These are phyloP conservation scores for Apiospora phragmitis DNA, from an alignment of 2,329 filamentous ascomycete genomes.

Conservation along the genomic window DNA sequence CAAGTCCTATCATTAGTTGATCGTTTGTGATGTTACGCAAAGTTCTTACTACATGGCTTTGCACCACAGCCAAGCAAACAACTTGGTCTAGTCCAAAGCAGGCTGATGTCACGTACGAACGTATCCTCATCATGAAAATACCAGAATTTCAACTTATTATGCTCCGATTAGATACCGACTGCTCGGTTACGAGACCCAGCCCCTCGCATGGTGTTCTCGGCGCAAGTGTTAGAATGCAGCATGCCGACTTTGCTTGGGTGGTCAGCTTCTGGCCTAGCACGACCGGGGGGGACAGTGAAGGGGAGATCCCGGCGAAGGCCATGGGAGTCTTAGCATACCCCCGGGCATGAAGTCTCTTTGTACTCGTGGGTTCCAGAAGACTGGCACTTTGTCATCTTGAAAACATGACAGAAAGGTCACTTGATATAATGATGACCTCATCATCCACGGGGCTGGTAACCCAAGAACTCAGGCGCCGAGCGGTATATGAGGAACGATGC, in stretches of 20 bases:
- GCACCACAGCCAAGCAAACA: not conserved
- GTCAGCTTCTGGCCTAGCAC: slow-evolving; percentile 5
- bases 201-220: not conserved
- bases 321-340: not conserved
- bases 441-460: not conserved
- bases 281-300: not conserved
- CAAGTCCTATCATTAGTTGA: not conserved
- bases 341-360: not conserved
- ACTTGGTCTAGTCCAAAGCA: not conserved
- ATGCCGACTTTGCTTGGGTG: not conserved
- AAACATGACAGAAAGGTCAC: not conserved
- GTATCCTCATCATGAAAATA: not conserved
- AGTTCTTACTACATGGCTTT: not conserved
- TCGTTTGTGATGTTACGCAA: not conserved
- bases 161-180: not conserved
- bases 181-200: not conserved
- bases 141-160: not conserved
- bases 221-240: not conserved
- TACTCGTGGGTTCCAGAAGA: not conserved
- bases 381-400: not conserved
- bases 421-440: not conserved
- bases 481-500: not conserved
- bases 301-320: not conserved
- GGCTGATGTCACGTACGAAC: slow-evolving; percentile 22
- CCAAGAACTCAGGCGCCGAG: not conserved